Evolutionary conservation across 169 alveolate genomes (phyloP), one percentile per base, ranked within the genome.

Genomic region (Cryptosporidium meleagridis): DNA sequence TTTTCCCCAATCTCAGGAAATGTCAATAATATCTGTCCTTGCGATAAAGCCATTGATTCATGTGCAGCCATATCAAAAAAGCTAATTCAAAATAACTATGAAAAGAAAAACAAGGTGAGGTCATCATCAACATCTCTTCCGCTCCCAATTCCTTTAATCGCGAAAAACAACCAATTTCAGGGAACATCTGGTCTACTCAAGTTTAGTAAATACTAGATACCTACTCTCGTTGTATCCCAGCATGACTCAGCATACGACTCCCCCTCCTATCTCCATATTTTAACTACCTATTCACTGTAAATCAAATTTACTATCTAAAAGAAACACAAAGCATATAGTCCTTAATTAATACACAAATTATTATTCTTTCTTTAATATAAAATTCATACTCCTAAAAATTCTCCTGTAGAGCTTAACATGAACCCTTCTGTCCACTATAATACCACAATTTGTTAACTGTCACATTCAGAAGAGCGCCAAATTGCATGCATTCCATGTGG

Each of bases 131-230:
- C 41, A 21, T n/a, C 26, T 14, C 44, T 65, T 39, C 72, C 72
- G 1, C 72, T 65, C 18, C 51, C 72, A 31, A 37, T 31, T 35
- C 23, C 72, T 29, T 52, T 35, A 6, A 31, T 37, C 72, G 23
- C 67, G 7, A 55, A 55, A 55, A 41, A 70, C 1, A 70, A 70
- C 37, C 69, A 70, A 21, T 70, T 70, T 18, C 52, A 26, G n/a
- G 85, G 85, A 26, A 44, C 85, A 6, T 23, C 45, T 0, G 85
- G 85, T 9, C 45, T 70, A 44, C 67, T 70, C 41, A 70, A 48
- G 37, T 69, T 69, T 65, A 29, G 51, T 37, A 65, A 37, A 65
- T 37, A 33, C 72, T 37, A 29, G 51, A 37, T 26, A 3, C 18
- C 10, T 14, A 10, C 16, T 18, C 9, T n/a, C 52, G 9, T 8